Evolutionary conservation across 1,139 yeast genomes (phyloP).

Genomic region (Groenewaldozyma sp.): DNA sequence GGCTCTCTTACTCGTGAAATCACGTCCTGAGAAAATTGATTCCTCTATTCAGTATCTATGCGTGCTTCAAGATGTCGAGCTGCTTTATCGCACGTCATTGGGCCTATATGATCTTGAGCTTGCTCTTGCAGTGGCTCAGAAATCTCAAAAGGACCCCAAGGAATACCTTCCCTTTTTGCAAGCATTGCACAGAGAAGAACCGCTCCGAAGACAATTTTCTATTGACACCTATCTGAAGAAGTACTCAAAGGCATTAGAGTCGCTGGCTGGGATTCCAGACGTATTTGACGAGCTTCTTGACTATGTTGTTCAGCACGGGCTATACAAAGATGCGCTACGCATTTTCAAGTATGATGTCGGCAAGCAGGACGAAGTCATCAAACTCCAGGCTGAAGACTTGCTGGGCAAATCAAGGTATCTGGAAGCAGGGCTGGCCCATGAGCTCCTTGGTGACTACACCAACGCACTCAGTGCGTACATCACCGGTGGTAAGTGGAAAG

Average conservation of each 20-base stretch:
- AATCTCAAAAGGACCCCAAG: conserved; percentile 95
- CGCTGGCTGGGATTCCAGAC: conserved; percentile 46
- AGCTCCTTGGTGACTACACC: conserved; percentile 47
- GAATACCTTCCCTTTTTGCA: conserved; percentile 92
- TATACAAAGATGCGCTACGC: conserved; percentile 60
- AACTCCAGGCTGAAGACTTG: conserved; percentile 54
- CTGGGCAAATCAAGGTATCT: conserved; percentile 39
- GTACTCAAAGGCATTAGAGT: conserved; percentile 55
- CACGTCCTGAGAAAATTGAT: conserved; percentile 19
- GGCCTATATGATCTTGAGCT: conserved; percentile 76
- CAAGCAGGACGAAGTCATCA: conserved; percentile 43
- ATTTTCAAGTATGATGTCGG: conserved; percentile 51
- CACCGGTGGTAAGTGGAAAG: conserved; percentile 71
- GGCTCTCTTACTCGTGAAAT: conserved; percentile 52
- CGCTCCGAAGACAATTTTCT: conserved; percentile 57
- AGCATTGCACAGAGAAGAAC: conserved; percentile 57
- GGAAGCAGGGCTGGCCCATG: conserved; percentile 75
- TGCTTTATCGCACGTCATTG: conserved; percentile 68
- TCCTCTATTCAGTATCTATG: conserved; percentile 72
- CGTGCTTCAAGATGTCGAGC: conserved; percentile 82
- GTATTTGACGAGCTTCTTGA: conserved; percentile 46
- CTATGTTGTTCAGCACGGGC: conserved; percentile 63
- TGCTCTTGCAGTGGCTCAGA: conserved; percentile 81
- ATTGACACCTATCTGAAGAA: conserved; percentile 74
- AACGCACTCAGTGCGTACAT: conserved; percentile 65